Conservation (phyloP, 495 filamentous ascomycete species). For the Margaritispora aquatica region DNA sequence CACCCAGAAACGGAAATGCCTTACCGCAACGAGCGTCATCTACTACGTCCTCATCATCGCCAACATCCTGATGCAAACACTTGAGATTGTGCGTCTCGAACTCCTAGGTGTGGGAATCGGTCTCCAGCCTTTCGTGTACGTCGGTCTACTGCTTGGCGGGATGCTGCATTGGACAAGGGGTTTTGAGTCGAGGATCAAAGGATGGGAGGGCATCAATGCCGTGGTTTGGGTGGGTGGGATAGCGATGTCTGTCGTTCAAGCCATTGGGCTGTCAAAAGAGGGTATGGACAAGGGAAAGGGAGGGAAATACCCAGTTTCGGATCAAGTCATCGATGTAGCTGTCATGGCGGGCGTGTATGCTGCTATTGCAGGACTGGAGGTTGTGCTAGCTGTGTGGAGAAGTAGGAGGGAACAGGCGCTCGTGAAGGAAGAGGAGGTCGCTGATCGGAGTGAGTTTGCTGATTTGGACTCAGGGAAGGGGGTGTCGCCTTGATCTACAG, state of each 20-base stretch:
- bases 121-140: slow-evolving; percentile 28
- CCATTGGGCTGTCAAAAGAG: slow-evolving; percentile 22
- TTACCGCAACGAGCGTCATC: slow-evolving; percentile 14
- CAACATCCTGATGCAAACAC: slow-evolving; percentile 26
- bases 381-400: slow-evolving; percentile 18
- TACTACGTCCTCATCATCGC: slow-evolving; percentile 27
- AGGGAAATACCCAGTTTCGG: slow-evolving; percentile 28
- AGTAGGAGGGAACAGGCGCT: background rate
- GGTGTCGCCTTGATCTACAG: background rate
- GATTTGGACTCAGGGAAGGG: background rate
- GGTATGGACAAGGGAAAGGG: slow-evolving; percentile 26
- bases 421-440: background rate
- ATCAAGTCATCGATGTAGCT: slow-evolving; percentile 29
- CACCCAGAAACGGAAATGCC: slow-evolving; percentile 2
- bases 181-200: slow-evolving; percentile 9
- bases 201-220: slow-evolving; percentile 23
- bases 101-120: slow-evolving; percentile 27
- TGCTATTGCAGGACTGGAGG: slow-evolving; percentile 24
- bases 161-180: slow-evolving; percentile 21
- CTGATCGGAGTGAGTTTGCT: slow-evolving; percentile 3
- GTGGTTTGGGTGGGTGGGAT: slow-evolving; percentile 26
- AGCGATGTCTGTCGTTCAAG: slow-evolving; percentile 25
- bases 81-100: slow-evolving; percentile 29
- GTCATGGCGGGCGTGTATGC: slow-evolving; percentile 31
- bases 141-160: slow-evolving; percentile 21